Evolutionary conservation across 768 basidiomycete genomes (phyloP), one percentile per base, ranked within the genome.

Genomic region (Heimioporus sp.): DNA sequence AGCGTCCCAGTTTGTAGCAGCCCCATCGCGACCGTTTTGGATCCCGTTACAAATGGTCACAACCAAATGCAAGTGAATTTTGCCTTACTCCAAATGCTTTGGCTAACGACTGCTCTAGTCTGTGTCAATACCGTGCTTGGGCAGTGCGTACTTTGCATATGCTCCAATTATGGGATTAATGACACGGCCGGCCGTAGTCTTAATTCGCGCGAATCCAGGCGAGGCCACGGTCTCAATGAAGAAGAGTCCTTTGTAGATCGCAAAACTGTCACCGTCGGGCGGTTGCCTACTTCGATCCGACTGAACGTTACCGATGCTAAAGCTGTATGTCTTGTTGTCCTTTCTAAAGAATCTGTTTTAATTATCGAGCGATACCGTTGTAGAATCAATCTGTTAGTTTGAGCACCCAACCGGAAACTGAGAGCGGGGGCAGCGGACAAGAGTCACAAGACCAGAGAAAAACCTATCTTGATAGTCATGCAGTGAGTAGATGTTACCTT

Each of bases 91-190:
- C n/a, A 15, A 2, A 45, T 31, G 20, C 17, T n/a, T 16, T 9
- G 5, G 20, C 48, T 57, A 24, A 60, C 20, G 1, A n/a, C 13
- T 5, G 2, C 45, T 17, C n/a, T 38, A 68, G 67, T 70, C 21
- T 63, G 65, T 17, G 55, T 66, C 31, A 68, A 68, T n/a, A 58
- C 56, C 12, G 21, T 68, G 5, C 49, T 68, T 5, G 66, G 45
- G 49, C 51, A 63, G 66, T 68, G 40, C 19, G 68, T 57, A 36
- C 10, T 12, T 4, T 1, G 2, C 24, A 4, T 21, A 5, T 7
- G 16, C 34, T 34, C 39, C 34, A 10, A 5, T 8, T 17, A 13
- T 10, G 7, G 24, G 24, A 30, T 5, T 0, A 17, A 36, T 61
- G 35, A 66, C 19, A 31, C 37, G 30, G n/a, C 34, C 9, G 16